Evolutionary conservation across 805 yeast genomes (phyloP), one percentile per base, ranked within the genome.

Genomic region (Metschnikowia picachoensis): DNA sequence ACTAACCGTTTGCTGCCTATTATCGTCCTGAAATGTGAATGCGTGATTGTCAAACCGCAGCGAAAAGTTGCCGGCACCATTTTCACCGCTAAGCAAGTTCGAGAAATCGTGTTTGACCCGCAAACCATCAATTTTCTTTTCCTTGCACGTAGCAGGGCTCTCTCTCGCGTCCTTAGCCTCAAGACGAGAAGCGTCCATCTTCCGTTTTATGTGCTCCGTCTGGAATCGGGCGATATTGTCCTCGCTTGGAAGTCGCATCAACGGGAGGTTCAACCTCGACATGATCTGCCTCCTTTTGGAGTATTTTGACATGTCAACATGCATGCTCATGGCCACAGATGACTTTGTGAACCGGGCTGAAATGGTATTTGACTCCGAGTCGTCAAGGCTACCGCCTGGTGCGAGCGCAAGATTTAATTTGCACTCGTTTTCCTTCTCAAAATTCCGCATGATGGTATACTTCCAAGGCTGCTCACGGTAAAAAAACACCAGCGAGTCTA

Each of bases 401-500:
- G 42, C 32, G 29, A 39, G 29, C 35, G 38, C 17, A 17, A 35
- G 47, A 33, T 66, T 67, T 54, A 70, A 57, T 36, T 55, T 60
- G 32, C 49, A 51, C 4, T 44, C 53, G 47, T 70, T 65, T 27
- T 70, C 74, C 48, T 55, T 60, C 46, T 67, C 67, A 37, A 68
- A 71, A 52, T 64, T 67, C 33, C 49, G 55, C 72, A 68, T 64
- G 30, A 67, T 65, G 31, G 77, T 71, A 47, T 74, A 67, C 39
- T 70, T 70, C 95, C 95, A 88, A 1, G 96, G 96, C 48, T 71
- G 75, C 60, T 90, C 97, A 45, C 95, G 72, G 51, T 82, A 77
- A 31, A 85, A 67, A 60, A 87, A 90, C 10, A 89, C 96, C 14
- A 78, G 47, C 0, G 90, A 73, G 59, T 90, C 96, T 25, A 90